phyloP scores from a whole-genome alignment of 805 yeast genomes.

The Pichia phayaonensis region DNA sequence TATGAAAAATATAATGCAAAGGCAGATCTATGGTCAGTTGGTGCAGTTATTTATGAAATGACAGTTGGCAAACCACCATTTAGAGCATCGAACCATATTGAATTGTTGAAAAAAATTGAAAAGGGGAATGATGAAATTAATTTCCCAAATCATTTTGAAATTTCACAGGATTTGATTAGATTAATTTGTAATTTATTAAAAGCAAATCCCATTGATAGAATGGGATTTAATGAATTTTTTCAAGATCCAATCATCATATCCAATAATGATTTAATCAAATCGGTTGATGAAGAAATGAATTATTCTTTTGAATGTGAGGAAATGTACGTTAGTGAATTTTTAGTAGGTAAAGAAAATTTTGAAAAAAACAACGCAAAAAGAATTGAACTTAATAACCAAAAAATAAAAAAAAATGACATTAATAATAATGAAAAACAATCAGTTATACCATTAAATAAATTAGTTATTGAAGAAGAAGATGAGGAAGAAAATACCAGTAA shows the following conservation, averaged over 20 bases:
- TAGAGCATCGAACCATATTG: constrained; percentile 88
- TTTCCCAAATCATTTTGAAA: constrained; percentile 64
- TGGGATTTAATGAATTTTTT: constrained; percentile 85
- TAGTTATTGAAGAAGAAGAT: constrained; percentile 9
- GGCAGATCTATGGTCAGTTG: constrained; percentile 97
- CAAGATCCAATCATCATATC: constrained; percentile 55
- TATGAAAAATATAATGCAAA: constrained; percentile 95
- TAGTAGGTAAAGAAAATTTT: constrained; percentile 5
- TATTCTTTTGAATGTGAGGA: constrained; percentile 68
- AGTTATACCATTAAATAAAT: background rate
- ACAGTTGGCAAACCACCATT: constrained; percentile 95
- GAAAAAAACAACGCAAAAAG: background rate
- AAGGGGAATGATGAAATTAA: constrained; percentile 67
- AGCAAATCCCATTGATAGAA: constrained; percentile 79
- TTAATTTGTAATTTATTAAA: constrained; percentile 72
- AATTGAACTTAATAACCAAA: background rate
- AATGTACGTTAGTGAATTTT: constrained; percentile 78
- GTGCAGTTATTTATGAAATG: constrained; percentile 95
- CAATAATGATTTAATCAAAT: constrained; percentile 34
- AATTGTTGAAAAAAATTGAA: constrained; percentile 79
- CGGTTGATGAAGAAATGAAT: constrained; percentile 46
- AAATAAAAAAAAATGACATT: background rate
- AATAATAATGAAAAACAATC: constrained; percentile 11
- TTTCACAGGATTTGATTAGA: constrained; percentile 56
- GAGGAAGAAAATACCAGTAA: background rate